Conservation (phyloP, 2,329 filamentous ascomycete species). For the Stagonosporopsis rhizophila region DNA sequence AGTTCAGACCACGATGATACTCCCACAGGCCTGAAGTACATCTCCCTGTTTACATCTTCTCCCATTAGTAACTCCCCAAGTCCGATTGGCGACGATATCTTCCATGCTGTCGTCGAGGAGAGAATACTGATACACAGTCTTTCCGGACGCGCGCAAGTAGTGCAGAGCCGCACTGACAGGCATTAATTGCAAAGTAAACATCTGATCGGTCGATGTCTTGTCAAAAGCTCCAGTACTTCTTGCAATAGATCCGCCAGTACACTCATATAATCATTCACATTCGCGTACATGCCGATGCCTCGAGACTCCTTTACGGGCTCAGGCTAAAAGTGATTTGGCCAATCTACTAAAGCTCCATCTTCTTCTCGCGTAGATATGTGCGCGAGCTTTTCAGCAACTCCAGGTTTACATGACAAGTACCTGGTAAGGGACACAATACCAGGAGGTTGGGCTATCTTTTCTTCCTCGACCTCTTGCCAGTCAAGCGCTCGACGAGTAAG, state of each 20-base stretch:
- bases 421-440: conserved; percentile 45
- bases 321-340: conserved; percentile 18
- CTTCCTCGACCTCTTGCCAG: conserved; percentile 33
- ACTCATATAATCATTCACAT: conserved; percentile 31
- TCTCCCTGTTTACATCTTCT: neutral
- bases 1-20: conserved; percentile 35
- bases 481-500: conserved; percentile 52
- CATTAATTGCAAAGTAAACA: neutral
- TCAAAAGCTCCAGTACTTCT: neutral
- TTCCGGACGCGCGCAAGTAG: conserved; percentile 16
- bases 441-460: neutral
- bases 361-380: conserved; percentile 23
- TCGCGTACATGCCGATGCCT: conserved; percentile 32
- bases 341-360: conserved; percentile 27
- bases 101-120: conserved; percentile 21
- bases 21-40: conserved; percentile 28
- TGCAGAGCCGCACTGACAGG: neutral
- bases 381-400: conserved; percentile 28
- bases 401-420: conserved; percentile 25
- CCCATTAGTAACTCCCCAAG: conserved; percentile 20
- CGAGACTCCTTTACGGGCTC: conserved; percentile 25
- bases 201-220: neutral
- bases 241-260: conserved; percentile 27
- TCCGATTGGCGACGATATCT: conserved; percentile 23
- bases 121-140: conserved; percentile 6